Percentiles rank a stretch among this genome's conserved stretches.
These are phyloP conservation scores for Tagetes patula DNA, from an alignment of 129 eudicot genomes.

Conservation along the genomic window DNA sequence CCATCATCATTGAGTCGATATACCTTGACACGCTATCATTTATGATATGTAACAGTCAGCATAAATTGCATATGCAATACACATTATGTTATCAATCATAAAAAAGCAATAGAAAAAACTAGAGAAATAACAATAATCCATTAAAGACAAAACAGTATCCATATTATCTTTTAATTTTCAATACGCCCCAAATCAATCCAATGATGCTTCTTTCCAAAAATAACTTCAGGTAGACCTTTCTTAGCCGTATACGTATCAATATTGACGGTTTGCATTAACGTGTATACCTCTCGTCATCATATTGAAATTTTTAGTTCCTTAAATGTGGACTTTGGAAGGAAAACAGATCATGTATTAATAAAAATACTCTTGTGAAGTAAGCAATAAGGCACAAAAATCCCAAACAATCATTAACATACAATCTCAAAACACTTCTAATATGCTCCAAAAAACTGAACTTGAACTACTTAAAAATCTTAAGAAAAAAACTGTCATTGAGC, in stretches of 20 bases:
- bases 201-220: not conserved
- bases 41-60: conserved; percentile 8
- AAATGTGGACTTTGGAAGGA: not conserved
- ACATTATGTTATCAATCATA: not conserved
- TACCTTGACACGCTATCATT: conserved; percentile 76
- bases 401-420: not conserved
- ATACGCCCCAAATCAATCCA: not conserved
- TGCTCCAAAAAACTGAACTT: not conserved
- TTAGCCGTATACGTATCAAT: not conserved
- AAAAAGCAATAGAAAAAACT: not conserved
- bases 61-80: not conserved
- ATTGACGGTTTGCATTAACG: not conserved
- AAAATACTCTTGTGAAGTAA: not conserved
- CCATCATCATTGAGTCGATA: conserved; percentile 82
- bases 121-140: conserved; percentile 1
- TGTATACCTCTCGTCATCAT: not conserved
- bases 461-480: not conserved
- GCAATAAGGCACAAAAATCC: not conserved
- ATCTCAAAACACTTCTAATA: not conserved
- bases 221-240: conserved; percentile 5
- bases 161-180: not conserved
- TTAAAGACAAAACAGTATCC: not conserved
- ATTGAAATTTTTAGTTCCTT: not conserved
- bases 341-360: conserved; percentile 3
- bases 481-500: conserved; percentile 5